These are phyloP conservation scores for Cyclocybe cylindracea DNA, from an alignment of 768 basidiomycete genomes.

Conservation along the genomic window DNA sequence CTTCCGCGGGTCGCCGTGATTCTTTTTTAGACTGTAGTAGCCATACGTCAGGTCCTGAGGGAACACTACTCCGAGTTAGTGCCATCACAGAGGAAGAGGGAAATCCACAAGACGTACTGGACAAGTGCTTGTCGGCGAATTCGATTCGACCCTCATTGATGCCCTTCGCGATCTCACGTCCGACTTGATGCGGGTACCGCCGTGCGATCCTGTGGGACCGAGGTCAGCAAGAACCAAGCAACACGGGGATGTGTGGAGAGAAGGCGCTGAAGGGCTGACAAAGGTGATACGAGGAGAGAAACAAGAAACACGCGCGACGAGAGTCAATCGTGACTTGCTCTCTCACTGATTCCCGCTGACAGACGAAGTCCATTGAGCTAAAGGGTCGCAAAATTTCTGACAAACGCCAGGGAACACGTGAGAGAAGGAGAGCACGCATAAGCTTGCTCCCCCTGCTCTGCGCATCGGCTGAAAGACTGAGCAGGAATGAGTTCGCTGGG, in stretches of 20 bases:
- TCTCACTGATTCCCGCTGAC: too few species aligned
- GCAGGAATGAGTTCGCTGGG: too few species aligned
- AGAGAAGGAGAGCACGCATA: too few species aligned
- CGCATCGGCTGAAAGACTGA: too few species aligned
- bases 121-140: constrained; percentile 50
- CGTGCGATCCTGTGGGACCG: constrained; percentile 20
- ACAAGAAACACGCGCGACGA: too few species aligned
- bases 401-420: too few species aligned
- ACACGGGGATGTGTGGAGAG: neutral
- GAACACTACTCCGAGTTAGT: constrained; percentile 35
- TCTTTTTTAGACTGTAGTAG: constrained; percentile 44
- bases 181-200: constrained; percentile 51
- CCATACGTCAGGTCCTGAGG: constrained; percentile 51
- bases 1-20: constrained; percentile 43
- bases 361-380: too few species aligned
- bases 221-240: neutral
- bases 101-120: constrained; percentile 30
- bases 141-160: constrained; percentile 49
- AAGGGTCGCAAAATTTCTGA: too few species aligned
- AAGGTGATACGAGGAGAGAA: too few species aligned
- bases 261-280: too few species aligned
- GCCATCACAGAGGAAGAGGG: neutral
- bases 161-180: constrained; percentile 47
- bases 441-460: too few species aligned
- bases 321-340: too few species aligned